Conservation (phyloP, 345 rosid species). For the Salix suchowensis region DNA sequence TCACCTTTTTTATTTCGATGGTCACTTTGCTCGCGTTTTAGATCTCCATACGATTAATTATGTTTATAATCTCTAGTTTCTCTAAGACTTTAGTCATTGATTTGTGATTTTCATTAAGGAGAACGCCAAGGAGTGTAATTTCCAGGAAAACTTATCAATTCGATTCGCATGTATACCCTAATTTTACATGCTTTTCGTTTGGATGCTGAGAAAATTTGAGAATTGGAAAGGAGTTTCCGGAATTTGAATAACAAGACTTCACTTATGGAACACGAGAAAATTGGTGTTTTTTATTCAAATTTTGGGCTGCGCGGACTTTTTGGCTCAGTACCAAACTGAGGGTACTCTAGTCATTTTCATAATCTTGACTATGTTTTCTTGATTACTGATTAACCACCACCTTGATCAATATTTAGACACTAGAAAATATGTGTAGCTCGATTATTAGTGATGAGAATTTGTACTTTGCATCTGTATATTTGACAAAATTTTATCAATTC, state of each 20-base stretch:
- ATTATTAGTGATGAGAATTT: background rate
- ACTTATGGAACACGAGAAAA: background rate
- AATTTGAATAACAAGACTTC: background rate
- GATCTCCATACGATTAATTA: too few species aligned
- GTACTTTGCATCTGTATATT: background rate
- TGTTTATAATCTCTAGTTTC: too few species aligned
- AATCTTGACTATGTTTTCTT: background rate
- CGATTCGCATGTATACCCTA: background rate
- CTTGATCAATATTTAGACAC: background rate
- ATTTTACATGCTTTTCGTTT: background rate
- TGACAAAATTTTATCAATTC: too few species aligned
- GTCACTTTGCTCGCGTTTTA: too few species aligned
- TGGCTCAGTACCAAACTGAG: background rate
- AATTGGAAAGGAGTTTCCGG: background rate
- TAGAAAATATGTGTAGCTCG: background rate
- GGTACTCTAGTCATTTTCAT: background rate
- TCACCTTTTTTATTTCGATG: too few species aligned
- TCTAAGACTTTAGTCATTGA: too few species aligned
- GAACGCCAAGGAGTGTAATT: background rate
- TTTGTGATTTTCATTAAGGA: background rate
- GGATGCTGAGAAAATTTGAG: background rate
- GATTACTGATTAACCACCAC: background rate
- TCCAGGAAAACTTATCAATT: background rate
- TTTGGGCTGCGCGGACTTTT: background rate
- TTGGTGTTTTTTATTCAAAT: background rate